phyloP scores from a whole-genome alignment of 306 rosid species.

The Cucurbita argyrosperma region DNA sequence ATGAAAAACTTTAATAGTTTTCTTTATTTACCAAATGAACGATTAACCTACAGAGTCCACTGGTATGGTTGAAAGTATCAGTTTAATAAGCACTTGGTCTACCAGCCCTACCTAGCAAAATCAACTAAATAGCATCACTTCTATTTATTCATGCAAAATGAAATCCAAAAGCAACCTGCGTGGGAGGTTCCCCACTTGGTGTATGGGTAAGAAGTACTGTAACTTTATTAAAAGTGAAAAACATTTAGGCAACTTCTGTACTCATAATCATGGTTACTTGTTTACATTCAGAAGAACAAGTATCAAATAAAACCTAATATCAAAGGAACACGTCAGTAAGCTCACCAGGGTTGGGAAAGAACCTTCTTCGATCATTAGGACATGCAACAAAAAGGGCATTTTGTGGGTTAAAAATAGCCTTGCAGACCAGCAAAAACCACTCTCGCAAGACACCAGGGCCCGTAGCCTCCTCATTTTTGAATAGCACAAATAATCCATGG shows the following conservation, averaged over 20 bases:
- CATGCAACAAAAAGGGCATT: constrained; percentile 63
- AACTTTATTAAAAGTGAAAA: not conserved
- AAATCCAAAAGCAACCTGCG: not conserved
- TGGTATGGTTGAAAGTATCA: not conserved
- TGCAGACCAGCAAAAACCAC: constrained; percentile 76
- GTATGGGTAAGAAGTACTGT: not conserved
- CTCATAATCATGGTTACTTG: not conserved
- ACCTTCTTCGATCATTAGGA: constrained; percentile 62
- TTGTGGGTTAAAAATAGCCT: constrained; percentile 53
- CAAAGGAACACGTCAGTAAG: not conserved
- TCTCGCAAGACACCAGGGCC: constrained; percentile 85
- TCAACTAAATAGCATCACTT: not conserved
- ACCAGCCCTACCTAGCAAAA: not conserved
- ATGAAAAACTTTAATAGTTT: not conserved
- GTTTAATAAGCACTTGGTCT: not conserved
- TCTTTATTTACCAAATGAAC: not conserved
- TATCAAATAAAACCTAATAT: not conserved
- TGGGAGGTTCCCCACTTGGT: not conserved
- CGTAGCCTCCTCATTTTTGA: constrained; percentile 76
- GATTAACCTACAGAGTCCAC: not conserved
- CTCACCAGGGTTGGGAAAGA: constrained; percentile 76
- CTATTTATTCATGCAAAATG: not conserved
- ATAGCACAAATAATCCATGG: constrained; percentile 50
- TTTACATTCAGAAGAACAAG: not conserved
- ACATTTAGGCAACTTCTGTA: not conserved